Evolutionary conservation across 805 yeast species (phyloP).

Genomic region (Ogataea populi-albae): DNA sequence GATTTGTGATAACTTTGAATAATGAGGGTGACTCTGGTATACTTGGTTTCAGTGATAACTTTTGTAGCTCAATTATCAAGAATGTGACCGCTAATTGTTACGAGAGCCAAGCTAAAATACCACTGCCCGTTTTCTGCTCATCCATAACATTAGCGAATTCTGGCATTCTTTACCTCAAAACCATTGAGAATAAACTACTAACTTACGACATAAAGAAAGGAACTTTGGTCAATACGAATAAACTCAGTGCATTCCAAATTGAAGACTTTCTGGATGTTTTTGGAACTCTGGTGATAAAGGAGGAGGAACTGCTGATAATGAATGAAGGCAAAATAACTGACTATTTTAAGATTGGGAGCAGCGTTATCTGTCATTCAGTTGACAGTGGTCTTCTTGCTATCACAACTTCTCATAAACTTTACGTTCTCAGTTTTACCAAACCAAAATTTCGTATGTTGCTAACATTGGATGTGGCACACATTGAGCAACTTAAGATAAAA

Average conservation of each 20-base stretch:
- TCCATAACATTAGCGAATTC: neutral
- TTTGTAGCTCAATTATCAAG: slow-evolving; percentile 5
- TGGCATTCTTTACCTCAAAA: neutral
- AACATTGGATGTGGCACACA: too few relatives aligned
- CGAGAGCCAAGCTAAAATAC: neutral
- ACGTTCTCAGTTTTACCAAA: too few relatives aligned
- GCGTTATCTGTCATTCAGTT: neutral
- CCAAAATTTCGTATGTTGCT: too few relatives aligned
- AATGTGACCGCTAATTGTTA: neutral
- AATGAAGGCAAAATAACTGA: neutral
- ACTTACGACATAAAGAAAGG: slow-evolving; percentile 1
- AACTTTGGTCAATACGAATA: too few relatives aligned
- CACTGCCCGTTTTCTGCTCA: neutral
- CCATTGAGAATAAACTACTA: neutral
- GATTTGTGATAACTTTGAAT: neutral
- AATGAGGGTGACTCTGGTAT: neutral
- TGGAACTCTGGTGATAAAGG: neutral
- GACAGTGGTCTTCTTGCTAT: neutral
- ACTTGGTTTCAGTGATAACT: slow-evolving; percentile 4
- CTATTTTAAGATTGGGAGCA: neutral
- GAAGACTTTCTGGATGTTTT: neutral
- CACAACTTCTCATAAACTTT: too few relatives aligned
- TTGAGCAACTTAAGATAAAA: too few relatives aligned
- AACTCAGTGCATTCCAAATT: neutral
- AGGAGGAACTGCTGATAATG: neutral